A percentile compares a stretch with the other conserved stretches of the same genome.
These are phyloP conservation scores for Pythium biforme DNA, from an alignment of 352 stramenopile genomes.

Conservation along the genomic window DNA sequence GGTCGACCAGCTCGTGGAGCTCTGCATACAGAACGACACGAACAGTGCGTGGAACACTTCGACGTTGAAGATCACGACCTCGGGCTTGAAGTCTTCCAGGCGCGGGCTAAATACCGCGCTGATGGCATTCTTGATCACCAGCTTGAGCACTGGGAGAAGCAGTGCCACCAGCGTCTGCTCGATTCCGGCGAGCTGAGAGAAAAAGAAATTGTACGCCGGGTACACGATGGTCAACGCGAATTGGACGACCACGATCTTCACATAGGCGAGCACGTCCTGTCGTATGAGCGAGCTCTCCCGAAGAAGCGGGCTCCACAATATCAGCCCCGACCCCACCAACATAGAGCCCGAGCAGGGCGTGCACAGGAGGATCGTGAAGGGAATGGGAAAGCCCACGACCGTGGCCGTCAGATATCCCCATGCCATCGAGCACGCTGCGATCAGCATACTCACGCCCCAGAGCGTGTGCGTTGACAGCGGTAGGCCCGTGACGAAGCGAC, in stretches of 20 bases:
- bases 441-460: not conserved
- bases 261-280: not conserved
- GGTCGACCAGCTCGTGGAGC: not conserved
- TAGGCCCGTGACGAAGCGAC: not conserved
- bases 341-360: conserved; percentile 26
- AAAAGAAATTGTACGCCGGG: conserved; percentile 14
- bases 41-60: conserved; percentile 26
- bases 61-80: conserved; percentile 17
- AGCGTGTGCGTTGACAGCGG: not conserved
- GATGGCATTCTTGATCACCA: conserved; percentile 36
- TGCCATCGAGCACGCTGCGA: not conserved
- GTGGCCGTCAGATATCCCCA: not conserved
- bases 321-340: not conserved
- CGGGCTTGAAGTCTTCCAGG: conserved; percentile 31
- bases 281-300: not conserved
- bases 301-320: not conserved
- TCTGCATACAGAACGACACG: conserved; percentile 18
- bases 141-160: conserved; percentile 40
- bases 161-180: conserved; percentile 14
- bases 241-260: conserved; percentile 1
- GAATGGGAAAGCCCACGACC: conserved; percentile 4
- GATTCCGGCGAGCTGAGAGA: conserved; percentile 3
- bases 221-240: conserved; percentile 8
- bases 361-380: conserved; percentile 21
- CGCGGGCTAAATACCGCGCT: not conserved